These are phyloP conservation scores for Wallemia ichthyophaga DNA, from an alignment of 1,284 basidiomycete species.

Conservation along the genomic window DNA sequence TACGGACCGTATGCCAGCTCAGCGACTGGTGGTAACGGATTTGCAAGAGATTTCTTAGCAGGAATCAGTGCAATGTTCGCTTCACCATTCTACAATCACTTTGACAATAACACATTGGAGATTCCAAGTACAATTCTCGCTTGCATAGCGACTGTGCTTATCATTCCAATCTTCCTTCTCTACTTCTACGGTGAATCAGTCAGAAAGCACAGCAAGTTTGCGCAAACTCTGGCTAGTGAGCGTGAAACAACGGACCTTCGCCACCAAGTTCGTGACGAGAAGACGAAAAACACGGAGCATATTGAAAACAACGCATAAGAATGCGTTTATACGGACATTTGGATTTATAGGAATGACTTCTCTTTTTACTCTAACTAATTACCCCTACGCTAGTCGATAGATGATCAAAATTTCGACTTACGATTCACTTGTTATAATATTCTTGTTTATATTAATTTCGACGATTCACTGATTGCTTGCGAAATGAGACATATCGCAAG, in stretches of 20 bases:
- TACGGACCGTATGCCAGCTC: slow-evolving; percentile 18
- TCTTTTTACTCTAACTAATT: too few relatives aligned
- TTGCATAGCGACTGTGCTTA: not conserved
- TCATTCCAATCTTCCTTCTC: not conserved
- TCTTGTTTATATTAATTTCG: too few relatives aligned
- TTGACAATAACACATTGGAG: not conserved
- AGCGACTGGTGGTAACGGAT: slow-evolving; percentile 15
- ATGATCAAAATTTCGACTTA: too few relatives aligned
- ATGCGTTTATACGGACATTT: too few relatives aligned
- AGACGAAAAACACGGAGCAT: not conserved
- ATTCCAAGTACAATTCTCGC: not conserved
- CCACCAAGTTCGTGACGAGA: not conserved
- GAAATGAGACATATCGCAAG: too few relatives aligned
- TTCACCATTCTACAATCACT: slow-evolving; percentile 14
- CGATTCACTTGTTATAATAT: too few relatives aligned
- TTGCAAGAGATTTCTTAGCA: slow-evolving; percentile 15
- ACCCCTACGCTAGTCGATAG: too few relatives aligned
- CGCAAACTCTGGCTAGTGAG: not conserved
- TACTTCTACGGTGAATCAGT: not conserved
- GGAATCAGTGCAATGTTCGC: slow-evolving; percentile 18
- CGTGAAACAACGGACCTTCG: not conserved
- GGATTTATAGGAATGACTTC: too few relatives aligned
- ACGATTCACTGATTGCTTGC: too few relatives aligned
- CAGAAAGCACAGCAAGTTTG: not conserved
- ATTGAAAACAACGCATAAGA: not conserved